phyloP scores from a whole-genome alignment of 352 stramenopile genomes.

The Phytophthora uliginosa region DNA sequence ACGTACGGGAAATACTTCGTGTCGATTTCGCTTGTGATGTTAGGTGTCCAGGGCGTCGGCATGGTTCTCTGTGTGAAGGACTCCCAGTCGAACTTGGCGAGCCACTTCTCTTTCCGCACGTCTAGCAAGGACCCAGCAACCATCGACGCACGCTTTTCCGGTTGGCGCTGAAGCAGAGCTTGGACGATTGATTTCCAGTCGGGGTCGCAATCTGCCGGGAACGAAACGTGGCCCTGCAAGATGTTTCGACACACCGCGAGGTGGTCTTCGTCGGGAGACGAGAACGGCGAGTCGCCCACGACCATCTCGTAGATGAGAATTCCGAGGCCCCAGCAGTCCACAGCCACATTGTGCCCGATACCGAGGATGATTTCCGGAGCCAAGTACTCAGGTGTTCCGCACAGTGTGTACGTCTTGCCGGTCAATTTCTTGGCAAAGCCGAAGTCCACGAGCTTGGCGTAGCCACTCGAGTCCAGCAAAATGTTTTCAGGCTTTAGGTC shows the following conservation, averaged over 20 bases:
- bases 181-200: constrained; percentile 52
- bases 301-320: constrained; percentile 98
- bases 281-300: constrained; percentile 95
- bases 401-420: constrained; percentile 82
- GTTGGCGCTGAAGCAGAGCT: constrained; percentile 52
- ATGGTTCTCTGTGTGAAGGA: constrained; percentile 41
- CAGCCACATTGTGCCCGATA: constrained; percentile 85
- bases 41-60: constrained; percentile 51
- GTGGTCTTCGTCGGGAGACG: constrained; percentile 91
- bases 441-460: constrained; percentile 81
- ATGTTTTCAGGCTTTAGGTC: constrained; percentile 87
- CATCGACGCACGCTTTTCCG: constrained; percentile 53
- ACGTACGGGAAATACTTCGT: constrained; percentile 52
- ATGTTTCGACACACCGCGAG: constrained; percentile 97
- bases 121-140: constrained; percentile 34
- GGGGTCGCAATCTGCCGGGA: constrained; percentile 68
- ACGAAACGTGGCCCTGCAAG: constrained; percentile 92
- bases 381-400: constrained; percentile 85
- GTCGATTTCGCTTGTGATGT: constrained; percentile 51
- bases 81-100: constrained; percentile 59
- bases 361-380: constrained; percentile 90
- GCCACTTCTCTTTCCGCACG: constrained; percentile 46
- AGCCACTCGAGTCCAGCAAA: constrained; percentile 70
- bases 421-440: constrained; percentile 83
- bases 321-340: constrained; percentile 97